Conservation (phyloP, 306 rosid species). For the Glycine soja region DNA sequence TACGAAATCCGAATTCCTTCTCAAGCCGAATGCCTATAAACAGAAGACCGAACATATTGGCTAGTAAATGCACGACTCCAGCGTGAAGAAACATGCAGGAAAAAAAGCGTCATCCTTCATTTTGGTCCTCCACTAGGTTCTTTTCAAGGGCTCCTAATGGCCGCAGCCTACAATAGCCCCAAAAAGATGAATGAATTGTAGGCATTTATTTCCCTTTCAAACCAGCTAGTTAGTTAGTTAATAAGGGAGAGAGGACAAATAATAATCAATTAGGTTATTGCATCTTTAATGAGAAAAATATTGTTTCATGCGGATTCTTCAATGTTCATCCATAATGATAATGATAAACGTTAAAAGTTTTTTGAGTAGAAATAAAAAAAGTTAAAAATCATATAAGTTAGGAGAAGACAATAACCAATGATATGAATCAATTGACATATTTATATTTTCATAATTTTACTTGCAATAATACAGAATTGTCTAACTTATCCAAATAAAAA, state of each 20-base stretch:
- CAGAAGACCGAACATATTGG: conserved; percentile 85
- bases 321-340: not conserved
- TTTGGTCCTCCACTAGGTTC: conserved; percentile 52
- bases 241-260: not conserved
- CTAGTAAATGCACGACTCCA: conserved; percentile 78
- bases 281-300: not conserved
- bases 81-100: conserved; percentile 96
- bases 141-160: conserved; percentile 69
- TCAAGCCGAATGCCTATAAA: conserved; percentile 81
- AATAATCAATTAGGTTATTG: not conserved
- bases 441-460: conserved; percentile 1
- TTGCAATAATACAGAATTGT: not conserved
- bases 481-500: too few species aligned
- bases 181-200: not conserved
- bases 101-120: conserved; percentile 78
- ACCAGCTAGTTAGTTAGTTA: not conserved
- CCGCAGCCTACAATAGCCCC: conserved; percentile 58
- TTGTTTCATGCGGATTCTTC: not conserved
- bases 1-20: conserved; percentile 89
- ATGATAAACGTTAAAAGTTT: too few species aligned
- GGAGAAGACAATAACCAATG: not conserved
- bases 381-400: too few species aligned
- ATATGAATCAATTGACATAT: not conserved
- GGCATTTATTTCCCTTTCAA: conserved; percentile 3
- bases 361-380: too few species aligned